Evolutionary conservation across 805 yeast species (phyloP), one percentile per base, ranked within the genome.

Genomic region (Dipodascus albidus): DNA sequence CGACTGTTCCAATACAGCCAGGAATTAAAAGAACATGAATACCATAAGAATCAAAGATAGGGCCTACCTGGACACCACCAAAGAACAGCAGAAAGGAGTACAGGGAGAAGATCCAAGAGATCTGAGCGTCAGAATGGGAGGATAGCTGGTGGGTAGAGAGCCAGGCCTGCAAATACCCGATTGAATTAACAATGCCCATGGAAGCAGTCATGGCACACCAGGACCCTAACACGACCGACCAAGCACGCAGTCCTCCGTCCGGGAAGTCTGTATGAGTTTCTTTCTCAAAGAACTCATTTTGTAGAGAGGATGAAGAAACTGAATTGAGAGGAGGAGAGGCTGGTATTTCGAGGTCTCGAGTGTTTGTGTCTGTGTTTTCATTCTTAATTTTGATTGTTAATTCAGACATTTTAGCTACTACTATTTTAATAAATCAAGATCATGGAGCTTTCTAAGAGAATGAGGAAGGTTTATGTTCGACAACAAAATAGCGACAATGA

Each of bases 121-220:
- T 71, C 1, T 78, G 64, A 20, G 82, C 71, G 15, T 79, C 70
- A 15, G 75, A 64, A 21, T 72, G 64, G 33, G 71, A 58, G 3
- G 62, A 61, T 54, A 85, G 69, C 56, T 80, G 81, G 61, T 82
- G 76, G 17, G 67, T 64, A 2, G 78, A 67, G 1, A 84, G 74
- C 63, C 80, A 83, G 0, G 86, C 78, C 64, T 84, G 86, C 42
- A 84, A 72, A 0, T 82, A 83, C 53, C 89, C 88, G 11, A 78
- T 73, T 0, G 85, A 68, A 62, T 84, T 85, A 66, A 82, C 72
- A 24, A 85, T 58, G 1, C 95, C 95, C 62, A 83, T 78, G 2
- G 78, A 72, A 47, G 78, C 75, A 3, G 78, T 63, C 56, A 80
- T 67, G 2, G 87, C 86, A 35, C 79, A 64, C 60, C 80, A 78